Base-by-base conservation (phyloP, 352 stramenopile genomes). In the Pythium dissotocum region DNA sequence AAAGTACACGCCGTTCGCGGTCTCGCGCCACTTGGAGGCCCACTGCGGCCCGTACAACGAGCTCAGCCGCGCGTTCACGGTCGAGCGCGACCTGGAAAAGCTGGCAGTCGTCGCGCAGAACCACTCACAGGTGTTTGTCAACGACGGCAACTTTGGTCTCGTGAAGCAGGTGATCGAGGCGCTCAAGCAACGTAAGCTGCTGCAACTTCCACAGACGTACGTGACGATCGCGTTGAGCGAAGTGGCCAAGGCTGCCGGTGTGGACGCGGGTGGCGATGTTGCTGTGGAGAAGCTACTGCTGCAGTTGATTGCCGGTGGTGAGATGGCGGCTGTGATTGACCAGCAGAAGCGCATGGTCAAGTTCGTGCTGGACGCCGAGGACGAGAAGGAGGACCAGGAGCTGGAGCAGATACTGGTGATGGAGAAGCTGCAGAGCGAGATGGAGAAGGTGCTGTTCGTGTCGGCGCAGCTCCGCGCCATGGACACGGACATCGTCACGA, bases 401-500 rank as follows among this genome's bases (percentile, higher is more conserved):
- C n/a, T 61, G 4, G 69, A 61, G 38, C 76, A 87, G 52, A 61
- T 69, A 38, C 75, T 77, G n/a, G 79, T 77, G 28, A 89, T 88
- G 59, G 67, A 60, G 55, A 75, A 71, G 32, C 67, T 94, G 24
- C 80, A 93, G 65, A 44, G 68, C n/a, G 86, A 91, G 63, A 90
- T 94, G 81, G 77, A 91, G 51, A 89, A 85, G 70, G 72, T 94
- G 26, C 71, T 91, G 58, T 42, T 78, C 36, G 80, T 94, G 38
- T 82, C 86, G 16, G 70, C 77, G n/a, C 82, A 91, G 63, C 69
- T 92, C 56, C 83, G 83, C n/a, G 67, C 73, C 49, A 87, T 94
- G 78, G 86, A 94, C 66, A 77, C 82, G n/a, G 86, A 94, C 68
- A 72, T 94, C 18, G 83, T 94, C 4, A 92, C 84, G 64, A 92